A percentile compares a stretch with the other conserved stretches of the same genome.
phyloP scores from a whole-genome alignment of 805 yeast species.

The Wickerhamiella occidentalis region DNA sequence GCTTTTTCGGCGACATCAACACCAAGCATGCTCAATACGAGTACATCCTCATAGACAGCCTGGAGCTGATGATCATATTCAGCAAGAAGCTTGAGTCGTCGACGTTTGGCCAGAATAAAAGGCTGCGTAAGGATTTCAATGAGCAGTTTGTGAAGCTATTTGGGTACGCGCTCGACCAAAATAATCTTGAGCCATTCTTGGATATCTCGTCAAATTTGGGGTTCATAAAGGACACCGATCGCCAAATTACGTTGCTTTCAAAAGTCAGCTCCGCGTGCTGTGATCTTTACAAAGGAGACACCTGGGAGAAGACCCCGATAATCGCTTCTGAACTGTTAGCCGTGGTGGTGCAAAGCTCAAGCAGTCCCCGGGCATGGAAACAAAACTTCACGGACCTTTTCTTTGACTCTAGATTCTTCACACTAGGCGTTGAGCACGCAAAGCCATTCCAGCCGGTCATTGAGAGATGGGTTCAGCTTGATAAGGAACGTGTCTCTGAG shows the following conservation, averaged over 20 bases:
- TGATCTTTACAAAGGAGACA: constrained; percentile 38
- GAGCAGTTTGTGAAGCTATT: constrained; percentile 34
- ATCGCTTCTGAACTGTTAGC: constrained; percentile 35
- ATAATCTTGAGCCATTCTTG: constrained; percentile 21
- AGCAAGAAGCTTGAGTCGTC: constrained; percentile 45
- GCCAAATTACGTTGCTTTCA: constrained; percentile 38
- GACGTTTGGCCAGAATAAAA: constrained; percentile 50
- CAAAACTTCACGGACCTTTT: constrained; percentile 49
- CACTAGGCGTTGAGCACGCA: constrained; percentile 24
- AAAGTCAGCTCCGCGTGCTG: constrained; percentile 43
- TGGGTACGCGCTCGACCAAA: constrained; percentile 19
- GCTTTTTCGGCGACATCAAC: constrained; percentile 48
- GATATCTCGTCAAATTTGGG: constrained; percentile 32
- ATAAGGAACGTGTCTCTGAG: constrained; percentile 48
- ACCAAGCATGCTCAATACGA: constrained; percentile 38
- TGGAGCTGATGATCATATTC: constrained; percentile 35
- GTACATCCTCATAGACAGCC: constrained; percentile 38
- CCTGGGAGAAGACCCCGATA: constrained; percentile 27
- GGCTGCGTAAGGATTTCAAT: constrained; percentile 44
- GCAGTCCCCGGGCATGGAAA: constrained; percentile 49
- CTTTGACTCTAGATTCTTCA: constrained; percentile 48
- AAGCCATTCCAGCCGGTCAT: constrained; percentile 46
- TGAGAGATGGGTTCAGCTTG: constrained; percentile 50
- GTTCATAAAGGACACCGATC: constrained; percentile 50
- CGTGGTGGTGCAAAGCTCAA: constrained; percentile 25